Evolutionary conservation across 2,329 filamentous ascomycete species (phyloP).

Genomic region (Colletotrichum euphorbiae): DNA sequence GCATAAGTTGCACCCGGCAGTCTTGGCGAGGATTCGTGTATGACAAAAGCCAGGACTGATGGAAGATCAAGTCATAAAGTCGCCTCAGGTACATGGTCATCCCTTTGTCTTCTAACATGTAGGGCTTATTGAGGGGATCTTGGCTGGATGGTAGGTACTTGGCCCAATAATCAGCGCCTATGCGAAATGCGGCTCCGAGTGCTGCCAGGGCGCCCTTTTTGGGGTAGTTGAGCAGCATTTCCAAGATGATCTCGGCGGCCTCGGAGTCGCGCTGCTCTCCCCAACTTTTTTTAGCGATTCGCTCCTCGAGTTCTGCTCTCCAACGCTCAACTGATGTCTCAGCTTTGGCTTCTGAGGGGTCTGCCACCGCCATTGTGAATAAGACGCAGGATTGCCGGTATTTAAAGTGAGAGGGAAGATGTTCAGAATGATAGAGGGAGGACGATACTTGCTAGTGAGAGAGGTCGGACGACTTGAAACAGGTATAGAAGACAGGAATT

Average conservation of each 20-base stretch:
- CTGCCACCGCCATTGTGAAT: not conserved
- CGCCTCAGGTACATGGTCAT: not conserved
- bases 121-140: constrained; percentile 3
- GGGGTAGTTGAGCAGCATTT: not conserved
- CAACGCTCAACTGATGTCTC: not conserved
- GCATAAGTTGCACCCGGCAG: not conserved
- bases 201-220: not conserved
- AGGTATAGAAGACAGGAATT: too few relatives aligned
- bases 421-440: too few relatives aligned
- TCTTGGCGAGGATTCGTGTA: not conserved
- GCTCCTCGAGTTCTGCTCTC: constrained; percentile 4
- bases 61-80: not conserved
- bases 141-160: constrained; percentile 1
- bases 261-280: not conserved
- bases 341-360: not conserved
- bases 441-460: too few relatives aligned
- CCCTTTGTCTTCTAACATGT: constrained; percentile 2
- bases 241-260: not conserved
- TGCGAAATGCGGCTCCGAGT: not conserved
- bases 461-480: too few relatives aligned
- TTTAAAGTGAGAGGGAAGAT: too few relatives aligned
- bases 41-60: not conserved
- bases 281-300: not conserved
- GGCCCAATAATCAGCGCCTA: constrained; percentile 7
- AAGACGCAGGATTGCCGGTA: too few relatives aligned